Evolutionary conservation across 257 asterid genomes (phyloP).

Genomic region (Petrea volubilis): DNA sequence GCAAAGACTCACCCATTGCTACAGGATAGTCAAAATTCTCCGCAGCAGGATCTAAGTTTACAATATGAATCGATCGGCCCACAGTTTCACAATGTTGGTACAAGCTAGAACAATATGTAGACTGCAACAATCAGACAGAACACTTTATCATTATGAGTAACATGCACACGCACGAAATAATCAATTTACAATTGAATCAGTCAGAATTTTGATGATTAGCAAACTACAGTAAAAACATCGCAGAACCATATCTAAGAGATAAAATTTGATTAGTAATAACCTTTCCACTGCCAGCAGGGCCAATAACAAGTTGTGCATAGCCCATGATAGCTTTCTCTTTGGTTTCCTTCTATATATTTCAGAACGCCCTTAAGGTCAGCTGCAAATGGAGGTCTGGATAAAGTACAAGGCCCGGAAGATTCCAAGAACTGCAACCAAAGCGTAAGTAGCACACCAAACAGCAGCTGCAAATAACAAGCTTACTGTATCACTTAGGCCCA

Average conservation of each 20-base stretch:
- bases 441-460: conserved; percentile 79
- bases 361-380: conserved; percentile 22
- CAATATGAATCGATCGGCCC: conserved; percentile 75
- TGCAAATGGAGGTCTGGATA: conserved; percentile 33
- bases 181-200: not conserved
- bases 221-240: not conserved
- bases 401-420: conserved; percentile 50
- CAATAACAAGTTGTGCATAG: conserved; percentile 92
- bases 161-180: not conserved
- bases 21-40: conserved; percentile 95
- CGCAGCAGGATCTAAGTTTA: conserved; percentile 97
- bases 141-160: not conserved
- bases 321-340: conserved; percentile 60
- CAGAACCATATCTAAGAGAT: not conserved
- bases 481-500: conserved; percentile 51
- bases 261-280: conserved; percentile 41
- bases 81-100: conserved; percentile 77
- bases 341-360: conserved; percentile 26
- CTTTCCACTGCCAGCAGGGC: conserved; percentile 99
- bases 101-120: conserved; percentile 92
- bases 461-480: conserved; percentile 64
- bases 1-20: conserved; percentile 71
- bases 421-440: conserved; percentile 70
- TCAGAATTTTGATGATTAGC: not conserved
- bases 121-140: conserved; percentile 47